Conservation (phyloP, 495 filamentous ascomycete species). For the Penicillium chermesinum region DNA sequence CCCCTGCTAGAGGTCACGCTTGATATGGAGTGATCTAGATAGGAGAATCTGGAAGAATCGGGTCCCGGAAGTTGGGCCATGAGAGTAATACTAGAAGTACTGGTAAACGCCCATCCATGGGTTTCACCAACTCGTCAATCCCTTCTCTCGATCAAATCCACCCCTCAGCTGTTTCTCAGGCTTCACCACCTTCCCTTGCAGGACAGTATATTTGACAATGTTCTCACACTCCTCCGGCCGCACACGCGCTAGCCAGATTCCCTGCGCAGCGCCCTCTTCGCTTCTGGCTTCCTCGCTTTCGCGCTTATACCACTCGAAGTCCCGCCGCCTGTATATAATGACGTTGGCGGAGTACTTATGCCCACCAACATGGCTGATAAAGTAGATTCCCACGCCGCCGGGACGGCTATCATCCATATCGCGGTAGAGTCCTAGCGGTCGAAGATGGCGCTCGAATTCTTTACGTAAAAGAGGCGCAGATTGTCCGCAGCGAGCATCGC, state of each 20-base stretch:
- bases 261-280: slow-evolving; percentile 66
- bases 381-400: slow-evolving; percentile 90
- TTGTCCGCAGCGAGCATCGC: slow-evolving; percentile 92
- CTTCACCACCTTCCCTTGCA: slow-evolving; percentile 93
- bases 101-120: slow-evolving; percentile 15
- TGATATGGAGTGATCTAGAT: slow-evolving; percentile 36
- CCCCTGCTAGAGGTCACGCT: slow-evolving; percentile 34
- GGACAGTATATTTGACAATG: slow-evolving; percentile 79
- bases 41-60: slow-evolving; percentile 26
- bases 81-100: slow-evolving; percentile 23
- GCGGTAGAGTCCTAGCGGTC: slow-evolving; percentile 75
- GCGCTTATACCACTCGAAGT: slow-evolving; percentile 49
- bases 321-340: slow-evolving; percentile 73
- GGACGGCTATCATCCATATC: slow-evolving; percentile 82
- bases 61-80: too few species aligned
- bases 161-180: slow-evolving; percentile 75
- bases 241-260: slow-evolving; percentile 90
- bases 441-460: slow-evolving; percentile 87
- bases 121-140: slow-evolving; percentile 78
- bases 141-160: slow-evolving; percentile 79
- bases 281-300: slow-evolving; percentile 24
- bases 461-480: slow-evolving; percentile 78
- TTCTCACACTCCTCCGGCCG: slow-evolving; percentile 91
- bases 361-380: slow-evolving; percentile 90
- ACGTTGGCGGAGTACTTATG: slow-evolving; percentile 89